Evolutionary conservation across 2,329 filamentous ascomycete species (phyloP), one percentile per base, ranked within the genome.

Genomic region (Mycogone perniciosa): DNA sequence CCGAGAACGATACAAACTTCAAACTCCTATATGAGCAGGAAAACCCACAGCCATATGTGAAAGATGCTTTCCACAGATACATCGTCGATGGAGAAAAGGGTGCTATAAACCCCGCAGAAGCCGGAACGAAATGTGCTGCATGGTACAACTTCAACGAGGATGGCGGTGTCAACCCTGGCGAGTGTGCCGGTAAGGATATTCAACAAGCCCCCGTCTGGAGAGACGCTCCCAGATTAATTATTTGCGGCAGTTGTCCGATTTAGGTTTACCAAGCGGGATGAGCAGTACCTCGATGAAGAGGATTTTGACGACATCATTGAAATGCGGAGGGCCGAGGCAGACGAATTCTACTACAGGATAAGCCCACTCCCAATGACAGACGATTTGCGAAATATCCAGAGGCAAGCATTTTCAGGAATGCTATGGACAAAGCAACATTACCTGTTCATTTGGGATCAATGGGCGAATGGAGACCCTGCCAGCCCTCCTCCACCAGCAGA

Each of bases 371-470:
- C 91, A 3, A 95, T 96, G 86, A 80, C 88, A 0, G 91, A 97
- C 44, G 92, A 97, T 64, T 77, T 96, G 53, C 85, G 91, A 59
- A 96, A 95, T 68, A 93, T 97, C 59, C 93, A 97, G 71, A 82
- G 92, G 59, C 91, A 96, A 67, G 93, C 92, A 4, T 87, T 96
- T 58, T 85, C 91, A 0, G 92, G 93, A 48, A 97, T 97, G 92
- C 86, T 97, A 79, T 97, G 92, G 92, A 95, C 87, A 56, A 97
- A 97, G 69, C 92, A 97, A 67, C 89, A 89, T 71, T 97, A 97
- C 68, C 82, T 95, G 65, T 96, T 97, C 68, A 83, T 97, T 61
- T 96, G 90, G 89, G 91, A 97, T 57, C 88, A 97, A 65, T 97
- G 92, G 92, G 90, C 91, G 29, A 95, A 95, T 57, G 92, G 92